Conservation (phyloP, 768 basidiomycete genomes). For the Hygrocybe punicea region DNA sequence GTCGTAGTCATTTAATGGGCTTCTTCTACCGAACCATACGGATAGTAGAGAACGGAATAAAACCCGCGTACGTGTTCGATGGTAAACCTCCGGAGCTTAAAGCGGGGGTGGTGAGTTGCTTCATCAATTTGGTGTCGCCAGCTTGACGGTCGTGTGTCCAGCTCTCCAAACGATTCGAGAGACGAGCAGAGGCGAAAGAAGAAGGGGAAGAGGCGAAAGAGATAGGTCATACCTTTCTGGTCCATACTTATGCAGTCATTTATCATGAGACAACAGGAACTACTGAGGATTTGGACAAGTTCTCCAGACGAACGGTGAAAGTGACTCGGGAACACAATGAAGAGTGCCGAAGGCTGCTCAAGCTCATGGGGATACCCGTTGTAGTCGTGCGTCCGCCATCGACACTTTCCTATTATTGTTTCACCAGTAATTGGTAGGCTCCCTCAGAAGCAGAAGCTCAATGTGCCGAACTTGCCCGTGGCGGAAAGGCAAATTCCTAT, state of each 20-base stretch:
- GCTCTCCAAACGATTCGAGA: slow-evolving; percentile 96
- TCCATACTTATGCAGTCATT: background rate
- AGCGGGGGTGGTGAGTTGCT: slow-evolving; percentile 77
- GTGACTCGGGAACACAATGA: slow-evolving; percentile 96
- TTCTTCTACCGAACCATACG: slow-evolving; percentile 97
- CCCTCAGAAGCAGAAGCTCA: slow-evolving; percentile 99
- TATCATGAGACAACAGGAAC: slow-evolving; percentile 27
- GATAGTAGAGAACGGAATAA: slow-evolving; percentile 98
- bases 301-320: slow-evolving; percentile 86
- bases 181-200: slow-evolving; percentile 88
- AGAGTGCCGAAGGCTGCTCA: slow-evolving; percentile 83
- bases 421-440: slow-evolving; percentile 51
- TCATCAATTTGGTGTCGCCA: background rate
- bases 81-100: slow-evolving; percentile 98
- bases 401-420: background rate
- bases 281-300: slow-evolving; percentile 86
- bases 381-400: slow-evolving; percentile 56
- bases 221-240: slow-evolving; percentile 51
- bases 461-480: slow-evolving; percentile 96
- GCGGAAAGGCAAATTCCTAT: slow-evolving; percentile 64
- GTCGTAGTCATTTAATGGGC: slow-evolving; percentile 86
- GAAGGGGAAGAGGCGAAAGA: slow-evolving; percentile 97
- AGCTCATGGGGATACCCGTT: slow-evolving; percentile 95
- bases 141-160: slow-evolving; percentile 32
- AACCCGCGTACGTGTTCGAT: slow-evolving; percentile 97